phyloP scores from a whole-genome alignment of 108 stramenopile species.

The Fragilariopsis cylindrus region DNA sequence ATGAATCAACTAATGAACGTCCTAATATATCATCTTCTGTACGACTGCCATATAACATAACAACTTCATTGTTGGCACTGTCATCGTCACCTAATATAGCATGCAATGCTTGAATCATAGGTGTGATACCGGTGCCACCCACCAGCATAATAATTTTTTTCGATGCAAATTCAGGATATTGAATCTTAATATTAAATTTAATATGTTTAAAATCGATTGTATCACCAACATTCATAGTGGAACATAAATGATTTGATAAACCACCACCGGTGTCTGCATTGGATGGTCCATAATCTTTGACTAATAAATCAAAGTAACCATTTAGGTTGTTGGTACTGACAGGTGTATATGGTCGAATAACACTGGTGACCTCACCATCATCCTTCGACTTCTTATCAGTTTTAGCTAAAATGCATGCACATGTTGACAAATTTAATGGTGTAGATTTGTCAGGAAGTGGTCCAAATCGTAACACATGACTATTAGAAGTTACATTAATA shows the following conservation, averaged over 20 bases:
- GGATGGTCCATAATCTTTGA: conserved; percentile 71
- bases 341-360: conserved; percentile 94
- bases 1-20: conserved; percentile 71
- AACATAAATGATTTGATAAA: conserved; percentile 59
- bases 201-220: conserved; percentile 83
- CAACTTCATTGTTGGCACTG: conserved; percentile 44
- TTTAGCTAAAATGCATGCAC: conserved; percentile 90
- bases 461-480: conserved; percentile 70
- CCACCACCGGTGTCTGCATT: conserved; percentile 29
- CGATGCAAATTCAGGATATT: conserved; percentile 72
- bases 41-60: conserved; percentile 84
- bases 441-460: conserved; percentile 49
- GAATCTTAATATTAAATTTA: conserved; percentile 85
- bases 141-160: conserved; percentile 89
- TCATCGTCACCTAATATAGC: conserved; percentile 74
- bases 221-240: conserved; percentile 39
- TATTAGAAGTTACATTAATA: conserved; percentile 49
- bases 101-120: conserved; percentile 97
- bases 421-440: conserved; percentile 77
- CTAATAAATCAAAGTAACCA: conserved; percentile 90
- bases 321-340: conserved; percentile 84
- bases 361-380: conserved; percentile 47
- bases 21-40: conserved; percentile 82
- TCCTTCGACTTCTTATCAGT: conserved; percentile 41
- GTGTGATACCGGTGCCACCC: conserved; percentile 97